A percentile compares a stretch with the other conserved stretches of the same genome.
Conservation (phyloP, 2,329 filamentous ascomycete species). For the Lasiodiplodia theobromae region DNA sequence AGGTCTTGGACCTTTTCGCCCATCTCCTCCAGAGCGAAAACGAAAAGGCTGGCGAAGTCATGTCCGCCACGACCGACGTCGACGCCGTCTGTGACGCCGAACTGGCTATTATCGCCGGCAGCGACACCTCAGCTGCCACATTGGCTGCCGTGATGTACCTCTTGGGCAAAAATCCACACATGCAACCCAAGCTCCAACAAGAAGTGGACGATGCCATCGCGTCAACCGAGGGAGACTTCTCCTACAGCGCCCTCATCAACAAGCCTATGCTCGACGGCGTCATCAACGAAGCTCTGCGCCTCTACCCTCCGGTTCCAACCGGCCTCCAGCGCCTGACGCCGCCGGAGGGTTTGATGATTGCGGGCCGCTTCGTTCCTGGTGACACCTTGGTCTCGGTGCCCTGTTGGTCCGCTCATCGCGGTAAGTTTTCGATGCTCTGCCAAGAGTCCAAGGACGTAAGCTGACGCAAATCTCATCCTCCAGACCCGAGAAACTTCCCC, state of each 20-base stretch:
- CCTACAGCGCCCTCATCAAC: constrained; percentile 42
- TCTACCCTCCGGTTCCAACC: constrained; percentile 48
- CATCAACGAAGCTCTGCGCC: constrained; percentile 51
- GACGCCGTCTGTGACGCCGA: constrained; percentile 59
- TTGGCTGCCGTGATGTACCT: constrained; percentile 54
- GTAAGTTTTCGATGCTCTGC: constrained; percentile 30
- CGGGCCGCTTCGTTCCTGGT: constrained; percentile 45
- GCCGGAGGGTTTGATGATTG: constrained; percentile 45
- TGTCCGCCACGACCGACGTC: constrained; percentile 50
- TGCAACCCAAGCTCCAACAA: constrained; percentile 42
- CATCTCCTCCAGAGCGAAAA: constrained; percentile 56
- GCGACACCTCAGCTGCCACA: constrained; percentile 55
- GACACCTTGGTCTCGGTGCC: constrained; percentile 41
- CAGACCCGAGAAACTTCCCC: constrained; percentile 16
- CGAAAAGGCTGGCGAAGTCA: constrained; percentile 47
- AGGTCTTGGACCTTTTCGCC: constrained; percentile 54
- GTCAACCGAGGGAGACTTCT: constrained; percentile 48
- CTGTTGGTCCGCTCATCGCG: constrained; percentile 39
- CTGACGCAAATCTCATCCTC: not conserved
- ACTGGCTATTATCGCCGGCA: constrained; percentile 57
- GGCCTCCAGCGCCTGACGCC: constrained; percentile 47
- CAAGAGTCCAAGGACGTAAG: not conserved
- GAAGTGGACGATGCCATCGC: constrained; percentile 45
- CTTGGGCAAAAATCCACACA: constrained; percentile 48
- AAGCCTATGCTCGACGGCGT: constrained; percentile 47